Evolutionary conservation across 2,329 filamentous ascomycete species (phyloP).

Genomic region (Periglandula ipomoeae): DNA sequence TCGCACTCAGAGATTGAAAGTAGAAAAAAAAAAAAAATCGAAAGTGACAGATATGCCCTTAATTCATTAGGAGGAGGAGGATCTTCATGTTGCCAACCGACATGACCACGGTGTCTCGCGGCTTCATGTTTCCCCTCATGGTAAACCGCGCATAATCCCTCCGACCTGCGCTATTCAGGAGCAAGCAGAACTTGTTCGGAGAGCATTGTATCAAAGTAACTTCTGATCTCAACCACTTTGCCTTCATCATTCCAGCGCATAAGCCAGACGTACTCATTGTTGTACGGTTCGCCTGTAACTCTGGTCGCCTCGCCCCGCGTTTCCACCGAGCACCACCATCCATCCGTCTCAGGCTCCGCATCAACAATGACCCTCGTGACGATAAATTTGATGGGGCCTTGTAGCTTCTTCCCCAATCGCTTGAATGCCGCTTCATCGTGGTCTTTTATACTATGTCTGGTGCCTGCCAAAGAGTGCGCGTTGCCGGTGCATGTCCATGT

Average conservation of each 20-base stretch:
- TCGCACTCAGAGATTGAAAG: too few species aligned
- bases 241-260: slow-evolving; percentile 15
- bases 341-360: slow-evolving; percentile 11
- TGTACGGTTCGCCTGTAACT: slow-evolving; percentile 13
- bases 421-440: slow-evolving; percentile 14
- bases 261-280: slow-evolving; percentile 17
- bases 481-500: slow-evolving; percentile 16
- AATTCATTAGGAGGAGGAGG: too few species aligned
- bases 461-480: slow-evolving; percentile 16
- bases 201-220: slow-evolving; percentile 16
- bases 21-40: too few species aligned
- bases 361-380: slow-evolving; percentile 15
- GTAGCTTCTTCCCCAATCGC: slow-evolving; percentile 12
- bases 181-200: slow-evolving; percentile 12
- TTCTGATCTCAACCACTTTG: slow-evolving; percentile 16
- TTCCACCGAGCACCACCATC: slow-evolving; percentile 17
- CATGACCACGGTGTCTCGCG: too few species aligned
- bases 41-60: too few species aligned
- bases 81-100: too few species aligned
- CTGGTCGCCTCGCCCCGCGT: slow-evolving; percentile 13
- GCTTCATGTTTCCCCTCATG: too few species aligned
- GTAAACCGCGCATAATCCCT: neutral
- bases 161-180: neutral
- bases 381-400: slow-evolving; percentile 14
- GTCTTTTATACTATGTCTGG: slow-evolving; percentile 10